These are phyloP conservation scores for Echinochloa phyllopogon DNA, from an alignment of 176 grass and related monocot genomes.

Conservation along the genomic window DNA sequence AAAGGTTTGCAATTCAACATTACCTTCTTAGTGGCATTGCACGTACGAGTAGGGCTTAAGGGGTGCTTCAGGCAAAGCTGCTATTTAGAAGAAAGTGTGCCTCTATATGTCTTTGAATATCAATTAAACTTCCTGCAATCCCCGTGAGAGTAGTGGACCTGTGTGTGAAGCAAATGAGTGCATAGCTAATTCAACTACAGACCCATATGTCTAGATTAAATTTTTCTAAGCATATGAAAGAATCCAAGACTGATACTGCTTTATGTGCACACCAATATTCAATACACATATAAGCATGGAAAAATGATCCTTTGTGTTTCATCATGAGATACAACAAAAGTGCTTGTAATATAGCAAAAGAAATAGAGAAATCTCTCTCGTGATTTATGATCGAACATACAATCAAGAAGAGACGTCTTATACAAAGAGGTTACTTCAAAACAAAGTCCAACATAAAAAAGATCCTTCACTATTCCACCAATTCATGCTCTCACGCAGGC, in stretches of 20 bases:
- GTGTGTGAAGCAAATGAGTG: not conserved
- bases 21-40: not conserved
- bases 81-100: not conserved
- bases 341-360: too few species aligned
- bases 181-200: not conserved
- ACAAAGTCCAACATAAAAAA: not conserved
- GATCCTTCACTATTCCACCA: not conserved
- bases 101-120: not conserved
- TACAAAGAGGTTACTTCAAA: not conserved
- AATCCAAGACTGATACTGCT: not conserved
- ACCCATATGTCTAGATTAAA: not conserved
- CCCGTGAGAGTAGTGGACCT: not conserved
- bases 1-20: not conserved
- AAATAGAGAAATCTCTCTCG: too few species aligned
- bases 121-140: not conserved
- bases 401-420: not conserved
- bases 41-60: not conserved
- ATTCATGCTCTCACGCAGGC: not conserved
- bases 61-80: not conserved
- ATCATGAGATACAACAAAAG: not conserved
- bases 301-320: not conserved
- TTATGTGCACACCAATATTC: not conserved
- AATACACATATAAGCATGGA: not conserved
- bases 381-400: not conserved
- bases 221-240: not conserved